Percentiles rank a stretch among this genome's conserved stretches.
Evolutionary conservation across 768 basidiomycete species (phyloP).

Genomic region (Mycena vulgaris): DNA sequence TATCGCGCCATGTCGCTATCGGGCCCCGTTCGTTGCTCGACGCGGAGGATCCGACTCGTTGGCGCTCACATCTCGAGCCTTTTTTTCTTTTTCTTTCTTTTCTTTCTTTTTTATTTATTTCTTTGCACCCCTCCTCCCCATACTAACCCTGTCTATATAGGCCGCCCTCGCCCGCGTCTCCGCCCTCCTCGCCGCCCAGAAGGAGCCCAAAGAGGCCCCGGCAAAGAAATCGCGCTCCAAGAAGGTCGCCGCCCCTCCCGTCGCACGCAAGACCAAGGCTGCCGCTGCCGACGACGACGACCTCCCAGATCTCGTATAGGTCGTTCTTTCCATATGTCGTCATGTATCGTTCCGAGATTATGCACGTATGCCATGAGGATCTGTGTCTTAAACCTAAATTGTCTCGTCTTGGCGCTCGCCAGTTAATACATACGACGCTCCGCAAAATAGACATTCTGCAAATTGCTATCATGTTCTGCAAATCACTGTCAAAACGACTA

Average conservation of each 20-base stretch:
- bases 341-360: conserved; percentile 5
- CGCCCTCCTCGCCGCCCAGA: conserved; percentile 78
- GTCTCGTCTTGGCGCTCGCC: too few species aligned
- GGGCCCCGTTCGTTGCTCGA: conserved; percentile 73
- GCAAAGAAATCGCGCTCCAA: conserved; percentile 82
- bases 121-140: conserved; percentile 31
- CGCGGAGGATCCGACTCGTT: conserved; percentile 81
- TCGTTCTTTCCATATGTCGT: conserved; percentile 14
- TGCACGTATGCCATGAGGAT: background rate
- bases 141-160: conserved; percentile 60
- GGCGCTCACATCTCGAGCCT: conserved; percentile 68
- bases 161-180: conserved; percentile 84
- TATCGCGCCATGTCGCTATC: conserved; percentile 84
- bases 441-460: too few species aligned
- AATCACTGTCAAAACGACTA: too few species aligned
- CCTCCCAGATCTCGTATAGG: conserved; percentile 35
- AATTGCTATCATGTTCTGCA: too few species aligned
- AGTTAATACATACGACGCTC: too few species aligned
- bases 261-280: conserved; percentile 30
- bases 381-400: too few species aligned
- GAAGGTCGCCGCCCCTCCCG: conserved; percentile 60
- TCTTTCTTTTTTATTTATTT: conserved; percentile 36
- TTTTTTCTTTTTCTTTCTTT: conserved; percentile 24
- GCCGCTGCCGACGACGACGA: conserved; percentile 36
- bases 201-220: conserved; percentile 76